These are phyloP conservation scores for Bathelium albidoporum DNA, from an alignment of 495 filamentous ascomycete genomes.

Conservation along the genomic window DNA sequence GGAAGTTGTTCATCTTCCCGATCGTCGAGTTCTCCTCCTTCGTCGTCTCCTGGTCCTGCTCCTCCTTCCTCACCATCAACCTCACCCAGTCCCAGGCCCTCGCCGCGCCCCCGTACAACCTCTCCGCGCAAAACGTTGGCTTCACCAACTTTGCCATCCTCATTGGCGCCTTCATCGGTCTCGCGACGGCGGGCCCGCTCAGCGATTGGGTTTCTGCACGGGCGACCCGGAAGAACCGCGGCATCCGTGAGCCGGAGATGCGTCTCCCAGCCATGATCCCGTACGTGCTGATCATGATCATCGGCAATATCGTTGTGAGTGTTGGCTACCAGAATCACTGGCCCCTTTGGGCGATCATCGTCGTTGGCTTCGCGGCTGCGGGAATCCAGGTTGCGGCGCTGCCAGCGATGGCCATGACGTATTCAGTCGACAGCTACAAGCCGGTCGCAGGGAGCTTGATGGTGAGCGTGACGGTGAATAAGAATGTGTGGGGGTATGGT, in stretches of 20 bases:
- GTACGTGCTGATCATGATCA: constrained; percentile 45
- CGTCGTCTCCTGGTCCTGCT: constrained; percentile 50
- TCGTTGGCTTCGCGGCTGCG: constrained; percentile 44
- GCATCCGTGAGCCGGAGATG: constrained; percentile 59
- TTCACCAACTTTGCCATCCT: constrained; percentile 41
- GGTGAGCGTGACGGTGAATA: constrained; percentile 34
- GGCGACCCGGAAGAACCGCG: constrained; percentile 45
- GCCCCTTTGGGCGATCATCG: constrained; percentile 37
- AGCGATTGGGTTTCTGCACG: constrained; percentile 50
- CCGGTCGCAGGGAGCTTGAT: constrained; percentile 33
- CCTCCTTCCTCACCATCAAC: constrained; percentile 51
- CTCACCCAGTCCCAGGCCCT: constrained; percentile 54
- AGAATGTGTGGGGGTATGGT: constrained; percentile 36
- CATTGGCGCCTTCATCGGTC: constrained; percentile 44
- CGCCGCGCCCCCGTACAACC: constrained; percentile 48
- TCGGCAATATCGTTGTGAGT: constrained; percentile 52
- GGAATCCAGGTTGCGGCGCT: constrained; percentile 51
- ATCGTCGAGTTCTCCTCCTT: constrained; percentile 53
- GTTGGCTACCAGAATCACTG: constrained; percentile 47
- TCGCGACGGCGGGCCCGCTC: constrained; percentile 48
- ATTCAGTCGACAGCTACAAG: constrained; percentile 53
- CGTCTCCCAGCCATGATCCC: constrained; percentile 48
- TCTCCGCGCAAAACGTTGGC: constrained; percentile 43
- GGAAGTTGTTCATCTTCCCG: constrained; percentile 50
- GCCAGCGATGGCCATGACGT: constrained; percentile 41